Percentiles rank a stretch among this genome's conserved stretches.
phyloP scores from a whole-genome alignment of 179 eudicot species.

The Patellifolia procumbens region DNA sequence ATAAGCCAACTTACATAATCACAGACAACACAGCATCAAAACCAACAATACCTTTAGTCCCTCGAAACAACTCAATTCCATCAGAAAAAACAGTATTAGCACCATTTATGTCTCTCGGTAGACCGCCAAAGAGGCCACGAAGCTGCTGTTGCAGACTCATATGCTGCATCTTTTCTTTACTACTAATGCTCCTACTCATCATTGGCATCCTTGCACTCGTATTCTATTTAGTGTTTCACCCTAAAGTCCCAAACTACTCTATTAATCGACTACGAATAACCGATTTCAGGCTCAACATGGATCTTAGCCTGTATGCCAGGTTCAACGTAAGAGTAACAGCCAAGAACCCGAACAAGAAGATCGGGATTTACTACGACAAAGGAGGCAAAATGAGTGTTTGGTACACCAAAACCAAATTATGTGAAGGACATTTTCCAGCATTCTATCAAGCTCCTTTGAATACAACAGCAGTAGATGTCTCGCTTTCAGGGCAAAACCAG shows the following conservation, averaged over 20 bases:
- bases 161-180: conserved; percentile 22
- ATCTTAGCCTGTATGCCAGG: conserved; percentile 68
- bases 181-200: conserved; percentile 1
- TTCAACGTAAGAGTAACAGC: conserved; percentile 74
- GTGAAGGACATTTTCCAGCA: conserved; percentile 60
- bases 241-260: conserved; percentile 76
- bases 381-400: conserved; percentile 76
- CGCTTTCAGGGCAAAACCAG: conserved; percentile 66
- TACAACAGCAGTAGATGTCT: conserved; percentile 45
- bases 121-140: conserved; percentile 16
- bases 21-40: conserved; percentile 1
- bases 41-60: not conserved
- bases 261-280: conserved; percentile 61
- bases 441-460: conserved; percentile 77
- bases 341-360: conserved; percentile 69
- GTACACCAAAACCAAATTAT: conserved; percentile 64
- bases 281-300: conserved; percentile 59
- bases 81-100: not conserved
- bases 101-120: conserved; percentile 7
- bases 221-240: conserved; percentile 62
- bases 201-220: conserved; percentile 26
- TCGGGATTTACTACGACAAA: conserved; percentile 78
- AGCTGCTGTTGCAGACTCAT: conserved; percentile 28
- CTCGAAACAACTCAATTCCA: not conserved
- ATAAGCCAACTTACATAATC: conserved; percentile 20